phyloP scores from a whole-genome alignment of 2,329 filamentous ascomycete species.

The Rutstroemia sp. region DNA sequence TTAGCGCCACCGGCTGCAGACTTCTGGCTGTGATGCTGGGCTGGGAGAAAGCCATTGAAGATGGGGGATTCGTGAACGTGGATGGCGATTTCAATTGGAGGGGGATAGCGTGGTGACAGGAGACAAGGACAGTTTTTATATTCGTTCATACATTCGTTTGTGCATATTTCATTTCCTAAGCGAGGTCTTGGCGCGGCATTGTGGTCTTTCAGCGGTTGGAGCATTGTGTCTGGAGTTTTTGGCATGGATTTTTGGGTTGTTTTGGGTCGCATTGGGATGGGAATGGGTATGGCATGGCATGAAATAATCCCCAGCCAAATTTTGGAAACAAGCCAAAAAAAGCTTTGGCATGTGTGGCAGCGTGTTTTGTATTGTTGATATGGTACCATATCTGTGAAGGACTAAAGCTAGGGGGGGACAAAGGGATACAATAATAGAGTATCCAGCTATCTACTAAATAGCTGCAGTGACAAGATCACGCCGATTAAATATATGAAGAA shows the following conservation, averaged over 20 bases:
- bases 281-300: too few species aligned
- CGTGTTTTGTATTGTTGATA: too few species aligned
- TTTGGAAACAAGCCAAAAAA: too few species aligned
- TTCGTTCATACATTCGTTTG: neutral
- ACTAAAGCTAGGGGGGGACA: too few species aligned
- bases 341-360: too few species aligned
- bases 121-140: neutral
- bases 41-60: conserved; percentile 60
- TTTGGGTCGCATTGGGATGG: too few species aligned
- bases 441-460: too few species aligned
- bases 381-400: too few species aligned
- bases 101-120: conserved; percentile 29
- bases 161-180: neutral
- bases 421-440: too few species aligned
- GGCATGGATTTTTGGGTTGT: neutral
- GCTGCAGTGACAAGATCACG: too few species aligned
- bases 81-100: conserved; percentile 62
- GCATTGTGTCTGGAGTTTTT: neutral
- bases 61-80: conserved; percentile 68
- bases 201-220: neutral
- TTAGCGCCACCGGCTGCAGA: conserved; percentile 66
- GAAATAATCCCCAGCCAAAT: too few species aligned
- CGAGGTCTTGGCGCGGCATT: neutral
- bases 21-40: conserved; percentile 81
- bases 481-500: too few species aligned